Conservation (phyloP, 768 basidiomycete genomes). For the Mycena rosella region DNA sequence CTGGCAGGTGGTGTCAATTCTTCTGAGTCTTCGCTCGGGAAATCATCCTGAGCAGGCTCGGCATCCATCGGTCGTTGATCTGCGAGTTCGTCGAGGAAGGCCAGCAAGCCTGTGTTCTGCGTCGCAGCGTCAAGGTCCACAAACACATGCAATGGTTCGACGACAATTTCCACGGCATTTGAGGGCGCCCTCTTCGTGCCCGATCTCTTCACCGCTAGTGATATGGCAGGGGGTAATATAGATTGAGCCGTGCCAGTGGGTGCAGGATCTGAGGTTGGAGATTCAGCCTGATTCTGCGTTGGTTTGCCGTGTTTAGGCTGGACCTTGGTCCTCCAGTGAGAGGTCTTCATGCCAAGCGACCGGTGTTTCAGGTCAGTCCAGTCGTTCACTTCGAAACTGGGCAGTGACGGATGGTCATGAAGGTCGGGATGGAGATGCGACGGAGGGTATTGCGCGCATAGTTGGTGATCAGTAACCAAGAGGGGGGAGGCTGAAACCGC, state of each 20-base stretch:
- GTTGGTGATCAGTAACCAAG: conserved; percentile 78
- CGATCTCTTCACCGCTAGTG: conserved; percentile 28
- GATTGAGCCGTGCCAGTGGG: conserved; percentile 19
- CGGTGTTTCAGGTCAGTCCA: conserved; percentile 66
- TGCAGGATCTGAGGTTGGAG: conserved; percentile 33
- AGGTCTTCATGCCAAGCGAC: conserved; percentile 63
- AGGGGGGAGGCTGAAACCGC: conserved; percentile 68
- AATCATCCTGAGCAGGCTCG: conserved; percentile 18
- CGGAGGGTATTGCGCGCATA: conserved; percentile 68
- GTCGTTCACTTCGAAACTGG: conserved; percentile 69
- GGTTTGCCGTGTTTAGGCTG: conserved; percentile 43
- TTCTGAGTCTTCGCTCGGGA: conserved; percentile 43
- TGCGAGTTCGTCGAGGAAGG: conserved; percentile 62
- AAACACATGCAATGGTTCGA: conserved; percentile 81
- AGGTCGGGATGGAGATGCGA: conserved; percentile 55
- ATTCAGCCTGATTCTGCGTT: conserved; percentile 28
- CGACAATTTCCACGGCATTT: conserved; percentile 53
- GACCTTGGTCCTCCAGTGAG: conserved; percentile 70
- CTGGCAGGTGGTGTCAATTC: conserved; percentile 57
- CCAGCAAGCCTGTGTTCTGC: conserved; percentile 50
- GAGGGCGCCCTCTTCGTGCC: neutral
- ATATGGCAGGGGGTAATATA: conserved; percentile 17
- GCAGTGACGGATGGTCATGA: conserved; percentile 51
- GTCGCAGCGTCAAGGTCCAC: conserved; percentile 70
- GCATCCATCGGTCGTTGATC: conserved; percentile 16